Conservation (phyloP, 768 basidiomycete genomes). For the Crepidotus variabilis region DNA sequence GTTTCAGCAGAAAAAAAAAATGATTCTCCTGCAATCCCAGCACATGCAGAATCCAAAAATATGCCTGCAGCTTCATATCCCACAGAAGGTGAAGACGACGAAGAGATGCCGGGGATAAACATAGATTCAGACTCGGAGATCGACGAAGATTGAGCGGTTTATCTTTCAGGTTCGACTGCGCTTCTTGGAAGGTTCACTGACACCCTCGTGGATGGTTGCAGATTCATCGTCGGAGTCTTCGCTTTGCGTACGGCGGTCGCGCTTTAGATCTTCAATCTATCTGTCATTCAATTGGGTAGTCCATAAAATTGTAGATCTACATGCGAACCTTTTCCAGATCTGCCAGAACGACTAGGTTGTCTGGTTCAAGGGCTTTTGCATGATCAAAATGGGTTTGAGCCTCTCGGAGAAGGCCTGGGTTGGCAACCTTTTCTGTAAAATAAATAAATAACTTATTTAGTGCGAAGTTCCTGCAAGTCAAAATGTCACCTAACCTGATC, state of each 20-base stretch:
- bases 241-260: slow-evolving; percentile 7
- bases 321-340: slow-evolving; percentile 50
- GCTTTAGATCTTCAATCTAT: slow-evolving; percentile 18
- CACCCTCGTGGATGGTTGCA: slow-evolving; percentile 18
- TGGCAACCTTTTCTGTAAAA: slow-evolving; percentile 14
- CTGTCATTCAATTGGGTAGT: too few species aligned
- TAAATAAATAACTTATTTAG: slow-evolving; percentile 3
- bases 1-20: background rate
- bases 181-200: slow-evolving; percentile 18
- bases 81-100: slow-evolving; percentile 42
- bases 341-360: slow-evolving; percentile 45
- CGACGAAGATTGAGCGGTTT: slow-evolving; percentile 25
- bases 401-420: slow-evolving; percentile 39
- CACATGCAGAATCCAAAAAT: background rate
- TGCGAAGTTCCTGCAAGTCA: background rate
- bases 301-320: background rate
- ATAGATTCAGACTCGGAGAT: slow-evolving; percentile 77
- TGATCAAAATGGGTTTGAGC: slow-evolving; percentile 67
- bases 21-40: background rate
- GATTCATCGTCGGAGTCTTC: slow-evolving; percentile 34
- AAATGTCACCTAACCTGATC: slow-evolving; percentile 5
- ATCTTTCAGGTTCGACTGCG: slow-evolving; percentile 17
- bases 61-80: background rate
- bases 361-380: slow-evolving; percentile 54
- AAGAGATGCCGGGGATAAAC: slow-evolving; percentile 74